A percentile compares a stretch with the other conserved stretches of the same genome.
Conservation (phyloP, 2,329 filamentous ascomycete species). For the Arthrobotrys musiformis region DNA sequence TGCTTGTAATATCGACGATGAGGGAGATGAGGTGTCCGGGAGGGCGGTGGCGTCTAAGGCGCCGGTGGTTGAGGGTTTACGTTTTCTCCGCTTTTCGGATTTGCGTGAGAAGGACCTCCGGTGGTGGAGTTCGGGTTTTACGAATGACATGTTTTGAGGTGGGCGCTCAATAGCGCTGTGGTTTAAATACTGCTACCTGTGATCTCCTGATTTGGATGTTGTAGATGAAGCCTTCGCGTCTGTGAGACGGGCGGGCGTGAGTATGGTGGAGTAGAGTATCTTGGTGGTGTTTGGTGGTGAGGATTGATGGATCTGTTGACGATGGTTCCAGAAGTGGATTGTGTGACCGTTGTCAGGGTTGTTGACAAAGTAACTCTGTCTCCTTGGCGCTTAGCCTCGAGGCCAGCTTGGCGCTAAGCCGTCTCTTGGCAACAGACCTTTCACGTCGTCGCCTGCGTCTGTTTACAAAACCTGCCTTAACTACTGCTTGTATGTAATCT, state of each 20-base stretch:
- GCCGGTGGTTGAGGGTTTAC: slow-evolving; percentile 28
- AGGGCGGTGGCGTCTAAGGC: neutral
- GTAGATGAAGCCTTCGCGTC: slow-evolving; percentile 48
- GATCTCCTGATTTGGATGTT: slow-evolving; percentile 44
- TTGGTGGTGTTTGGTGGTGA: slow-evolving; percentile 24
- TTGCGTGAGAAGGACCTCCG: slow-evolving; percentile 46
- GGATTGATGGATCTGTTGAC: too few relatives aligned
- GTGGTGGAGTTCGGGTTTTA: slow-evolving; percentile 49
- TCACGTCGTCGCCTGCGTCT: neutral
- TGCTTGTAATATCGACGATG: slow-evolving; percentile 26
- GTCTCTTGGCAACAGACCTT: neutral
- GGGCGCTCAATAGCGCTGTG: neutral
- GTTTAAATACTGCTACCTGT: slow-evolving; percentile 20
- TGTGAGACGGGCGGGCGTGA: slow-evolving; percentile 45
- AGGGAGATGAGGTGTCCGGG: slow-evolving; percentile 25
- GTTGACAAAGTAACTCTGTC: slow-evolving; percentile 50
- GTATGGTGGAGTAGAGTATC: slow-evolving; percentile 47
- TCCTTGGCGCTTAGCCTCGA: slow-evolving; percentile 31
- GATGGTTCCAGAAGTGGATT: slow-evolving; percentile 34
- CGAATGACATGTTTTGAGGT: slow-evolving; percentile 39
- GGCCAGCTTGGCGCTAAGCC: neutral
- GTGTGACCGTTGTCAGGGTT: too few relatives aligned
- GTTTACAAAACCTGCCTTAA: too few relatives aligned
- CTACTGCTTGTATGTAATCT: too few relatives aligned
- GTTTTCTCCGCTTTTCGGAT: slow-evolving; percentile 21